Evolutionary conservation across 257 asterid species (phyloP), one percentile per base, ranked within the genome.

Genomic region (Plantago elongata): DNA sequence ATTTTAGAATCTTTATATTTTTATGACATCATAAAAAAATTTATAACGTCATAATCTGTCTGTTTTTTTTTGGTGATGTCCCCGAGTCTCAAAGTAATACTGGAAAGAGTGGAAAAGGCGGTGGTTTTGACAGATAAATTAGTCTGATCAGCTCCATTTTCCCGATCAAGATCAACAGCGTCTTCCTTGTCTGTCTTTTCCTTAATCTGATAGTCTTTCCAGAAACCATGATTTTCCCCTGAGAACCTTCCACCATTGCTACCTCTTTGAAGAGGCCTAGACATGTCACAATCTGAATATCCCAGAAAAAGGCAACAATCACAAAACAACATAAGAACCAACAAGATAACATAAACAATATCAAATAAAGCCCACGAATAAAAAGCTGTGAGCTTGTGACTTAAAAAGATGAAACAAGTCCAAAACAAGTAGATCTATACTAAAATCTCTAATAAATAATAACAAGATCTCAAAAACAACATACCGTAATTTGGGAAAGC

Each of bases 211-310:
- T 93, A 87, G 38, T 87, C 95, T 65, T 82, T 90, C 89, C 83
- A 83, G n/a, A 72, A 72, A 76, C 84, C 88, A 69, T 71, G 78
- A 61, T 63, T 78, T 70, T 75, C 78, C 40, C 78, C 90, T 1
- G 82, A 77, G 47, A 77, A 72, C 58, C 86, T 81, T 52, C 84
- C 88, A 13, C 49, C 64, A 52, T 89, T 92, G 58, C 91, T 89
- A 65, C 78, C 80, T 73, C 99, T 95, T 75, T 96, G 90, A 61
- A 83, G 96, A 74, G 97, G 94, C 85, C 92, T 87, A 13, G 94
- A 69, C 99, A 93, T 93, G 50, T 66, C 71, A 70, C 60, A 66
- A 64, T 83, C 95, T 82, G 79, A 60, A 64, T 61, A 70, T 79
- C 45, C 69, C 48, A 49, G 57, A 18, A 63, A n/a, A 72, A 34